Base-by-base conservation (phyloP, 805 yeast genomes). In the Blastobotrys mokoenaii region DNA sequence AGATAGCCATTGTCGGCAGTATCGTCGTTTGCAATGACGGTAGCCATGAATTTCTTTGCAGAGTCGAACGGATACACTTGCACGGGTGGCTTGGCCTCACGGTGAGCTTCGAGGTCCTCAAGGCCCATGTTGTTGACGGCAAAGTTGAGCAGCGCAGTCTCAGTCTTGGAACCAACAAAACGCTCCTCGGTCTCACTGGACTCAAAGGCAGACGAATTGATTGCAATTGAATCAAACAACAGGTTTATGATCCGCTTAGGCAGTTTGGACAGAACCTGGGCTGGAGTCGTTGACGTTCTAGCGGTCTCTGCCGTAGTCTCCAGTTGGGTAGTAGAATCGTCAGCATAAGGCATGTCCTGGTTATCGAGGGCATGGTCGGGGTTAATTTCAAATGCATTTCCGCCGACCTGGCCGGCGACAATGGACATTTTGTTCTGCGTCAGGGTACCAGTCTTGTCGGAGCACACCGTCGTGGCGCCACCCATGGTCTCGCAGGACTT, bases 401-500 rank as follows among this genome's bases (percentile, higher is more conserved):
- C 25, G 8, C 93, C 94, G 29, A 88, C 58, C 20, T 76, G 67
- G 2, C 93, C 95, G 46, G 73, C 76, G 9, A 88, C 96, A 4
- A 93, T 88, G 33, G 87, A 77, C 99, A 93, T 93, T 57, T 72
- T 74, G 63, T 93, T 93, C 62, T 88, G 95, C 1, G 99, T 93
- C 46, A 93, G 72, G 10, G 99, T 93, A 48, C 98, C 98, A 0
- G 98, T 93, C 64, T 93, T 90, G 68, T 93, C 98, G 0, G 97
- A 88, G 65, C 98, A 93, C 43, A 93, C 74, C 3, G 96, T 93
- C 11, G 97, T 93, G 1, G 97, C 98, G 40, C 95, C 87, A 37
- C 99, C 98, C 97, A 93, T 90, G 14, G 96, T 93, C 66, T 93
- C 99, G 73, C 98, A 93, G 39, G 95, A 82, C 58, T 81, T 82